Evolutionary conservation across 352 stramenopile species (phyloP).

Genomic region (Pythium plurisporium): DNA sequence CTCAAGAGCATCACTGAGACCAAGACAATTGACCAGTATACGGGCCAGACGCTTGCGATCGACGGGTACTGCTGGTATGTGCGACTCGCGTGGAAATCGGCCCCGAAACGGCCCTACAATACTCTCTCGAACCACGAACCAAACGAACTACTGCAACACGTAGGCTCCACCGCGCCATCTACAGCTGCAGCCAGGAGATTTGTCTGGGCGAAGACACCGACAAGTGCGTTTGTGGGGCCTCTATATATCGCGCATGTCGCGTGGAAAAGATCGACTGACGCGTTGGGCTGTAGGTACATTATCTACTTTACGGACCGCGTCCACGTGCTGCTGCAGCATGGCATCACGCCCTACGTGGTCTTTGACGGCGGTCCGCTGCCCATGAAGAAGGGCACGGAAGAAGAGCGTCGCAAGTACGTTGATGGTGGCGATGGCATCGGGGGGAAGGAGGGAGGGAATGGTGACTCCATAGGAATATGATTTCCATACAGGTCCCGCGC

Average conservation of each 20-base stretch:
- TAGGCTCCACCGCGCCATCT: slow-evolving; percentile 82
- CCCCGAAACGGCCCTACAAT: not conserved
- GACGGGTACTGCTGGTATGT: slow-evolving; percentile 78
- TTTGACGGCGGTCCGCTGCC: slow-evolving; percentile 92
- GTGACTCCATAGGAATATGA: too few species aligned
- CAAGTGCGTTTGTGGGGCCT: slow-evolving; percentile 35
- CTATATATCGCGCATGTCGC: not conserved
- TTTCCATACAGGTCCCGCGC: slow-evolving; percentile 40
- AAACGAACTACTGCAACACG: not conserved
- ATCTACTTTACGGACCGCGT: slow-evolving; percentile 86
- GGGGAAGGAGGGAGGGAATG: too few species aligned
- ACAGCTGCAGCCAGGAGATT: slow-evolving; percentile 83
- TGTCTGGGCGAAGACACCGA: slow-evolving; percentile 50
- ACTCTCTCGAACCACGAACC: not conserved
- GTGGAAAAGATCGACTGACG: not conserved
- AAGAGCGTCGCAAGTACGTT: slow-evolving; percentile 56
- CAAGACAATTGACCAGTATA: slow-evolving; percentile 75
- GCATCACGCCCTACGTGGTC: slow-evolving; percentile 87
- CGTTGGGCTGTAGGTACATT: slow-evolving; percentile 48
- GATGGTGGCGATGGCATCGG: too few species aligned
- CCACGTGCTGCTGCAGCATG: slow-evolving; percentile 76
- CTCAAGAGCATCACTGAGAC: slow-evolving; percentile 68
- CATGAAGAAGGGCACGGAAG: slow-evolving; percentile 84
- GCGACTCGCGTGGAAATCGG: not conserved
- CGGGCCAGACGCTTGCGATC: slow-evolving; percentile 61